Evolutionary conservation across 2,329 filamentous ascomycete genomes (phyloP).

Genomic region (Colletotrichum chrysophilum): DNA sequence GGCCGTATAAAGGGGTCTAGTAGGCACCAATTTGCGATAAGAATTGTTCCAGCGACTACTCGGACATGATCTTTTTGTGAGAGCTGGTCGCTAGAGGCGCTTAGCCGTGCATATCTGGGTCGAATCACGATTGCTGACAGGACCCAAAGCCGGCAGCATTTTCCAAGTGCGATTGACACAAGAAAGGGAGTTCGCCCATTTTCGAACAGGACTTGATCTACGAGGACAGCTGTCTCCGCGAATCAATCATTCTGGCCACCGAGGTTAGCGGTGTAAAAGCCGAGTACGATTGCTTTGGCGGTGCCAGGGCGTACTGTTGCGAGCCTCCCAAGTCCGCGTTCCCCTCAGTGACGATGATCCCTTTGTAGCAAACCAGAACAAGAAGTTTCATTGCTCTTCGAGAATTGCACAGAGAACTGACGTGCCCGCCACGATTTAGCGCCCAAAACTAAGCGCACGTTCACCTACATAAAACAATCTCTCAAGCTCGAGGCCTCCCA

Average conservation of each 20-base stretch:
- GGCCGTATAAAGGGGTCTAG: background rate
- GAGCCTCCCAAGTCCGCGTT: background rate
- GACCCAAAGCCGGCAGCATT: background rate
- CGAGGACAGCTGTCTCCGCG: background rate
- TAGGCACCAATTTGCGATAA: background rate
- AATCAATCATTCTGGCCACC: background rate
- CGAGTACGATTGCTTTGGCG: background rate
- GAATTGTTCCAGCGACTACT: background rate
- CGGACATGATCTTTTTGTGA: background rate
- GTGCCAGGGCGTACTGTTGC: background rate
- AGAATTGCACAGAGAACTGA: conserved; percentile 7
- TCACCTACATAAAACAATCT: background rate
- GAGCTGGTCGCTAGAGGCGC: background rate
- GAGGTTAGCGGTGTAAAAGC: background rate
- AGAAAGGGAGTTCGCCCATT: background rate
- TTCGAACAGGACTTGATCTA: background rate
- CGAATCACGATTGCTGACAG: background rate
- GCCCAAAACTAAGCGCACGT: background rate
- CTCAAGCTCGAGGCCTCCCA: background rate
- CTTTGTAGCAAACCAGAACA: background rate
- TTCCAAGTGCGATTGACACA: background rate
- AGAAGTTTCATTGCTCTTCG: conserved; percentile 5
- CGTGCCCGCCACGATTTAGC: conserved; percentile 6
- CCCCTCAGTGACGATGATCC: background rate
- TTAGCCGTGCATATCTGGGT: background rate